These are phyloP conservation scores for Citrullus colocynthis DNA, from an alignment of 306 rosid species.

Conservation along the genomic window DNA sequence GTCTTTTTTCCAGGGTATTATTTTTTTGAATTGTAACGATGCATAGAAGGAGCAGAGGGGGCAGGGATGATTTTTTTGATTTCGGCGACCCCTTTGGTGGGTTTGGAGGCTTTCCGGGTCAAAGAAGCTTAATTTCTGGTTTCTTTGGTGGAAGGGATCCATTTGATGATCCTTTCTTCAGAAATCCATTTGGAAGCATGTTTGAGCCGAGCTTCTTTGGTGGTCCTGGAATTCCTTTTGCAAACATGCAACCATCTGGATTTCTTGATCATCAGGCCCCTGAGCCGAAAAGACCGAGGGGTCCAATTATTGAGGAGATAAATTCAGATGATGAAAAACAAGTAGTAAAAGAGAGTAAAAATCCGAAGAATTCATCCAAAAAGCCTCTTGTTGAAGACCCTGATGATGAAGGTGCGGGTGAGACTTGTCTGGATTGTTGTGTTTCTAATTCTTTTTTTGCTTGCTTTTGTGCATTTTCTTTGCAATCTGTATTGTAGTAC, in stretches of 20 bases:
- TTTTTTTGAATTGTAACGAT: not conserved
- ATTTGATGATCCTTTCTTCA: slow-evolving; percentile 76
- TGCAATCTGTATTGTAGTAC: not conserved
- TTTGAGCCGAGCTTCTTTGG: slow-evolving; percentile 35
- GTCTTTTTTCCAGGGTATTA: not conserved
- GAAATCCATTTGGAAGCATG: slow-evolving; percentile 61
- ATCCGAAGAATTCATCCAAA: slow-evolving; percentile 39
- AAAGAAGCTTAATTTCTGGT: slow-evolving; percentile 34
- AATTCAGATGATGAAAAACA: slow-evolving; percentile 59
- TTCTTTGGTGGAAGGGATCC: slow-evolving; percentile 62
- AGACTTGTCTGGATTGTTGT: not conserved
- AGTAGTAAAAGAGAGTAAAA: slow-evolving; percentile 23
- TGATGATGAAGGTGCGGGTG: slow-evolving; percentile 56
- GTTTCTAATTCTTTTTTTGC: not conserved
- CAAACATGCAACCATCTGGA: slow-evolving; percentile 34
- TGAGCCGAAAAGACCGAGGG: slow-evolving; percentile 35
- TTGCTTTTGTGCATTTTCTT: not conserved
- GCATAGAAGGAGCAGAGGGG: slow-evolving; percentile 38
- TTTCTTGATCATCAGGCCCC: slow-evolving; percentile 41
- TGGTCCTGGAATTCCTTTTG: slow-evolving; percentile 31
- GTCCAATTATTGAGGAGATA: slow-evolving; percentile 72
- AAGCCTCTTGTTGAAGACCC: slow-evolving; percentile 41
- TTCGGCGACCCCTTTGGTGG: slow-evolving; percentile 51
- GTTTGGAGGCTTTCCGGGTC: slow-evolving; percentile 49
- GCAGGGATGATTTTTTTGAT: slow-evolving; percentile 16